Percentiles rank a stretch among this genome's conserved stretches.
These are phyloP conservation scores for Sarocladiaceae sp. DNA, from an alignment of 2,329 filamentous ascomycete species.

Conservation along the genomic window DNA sequence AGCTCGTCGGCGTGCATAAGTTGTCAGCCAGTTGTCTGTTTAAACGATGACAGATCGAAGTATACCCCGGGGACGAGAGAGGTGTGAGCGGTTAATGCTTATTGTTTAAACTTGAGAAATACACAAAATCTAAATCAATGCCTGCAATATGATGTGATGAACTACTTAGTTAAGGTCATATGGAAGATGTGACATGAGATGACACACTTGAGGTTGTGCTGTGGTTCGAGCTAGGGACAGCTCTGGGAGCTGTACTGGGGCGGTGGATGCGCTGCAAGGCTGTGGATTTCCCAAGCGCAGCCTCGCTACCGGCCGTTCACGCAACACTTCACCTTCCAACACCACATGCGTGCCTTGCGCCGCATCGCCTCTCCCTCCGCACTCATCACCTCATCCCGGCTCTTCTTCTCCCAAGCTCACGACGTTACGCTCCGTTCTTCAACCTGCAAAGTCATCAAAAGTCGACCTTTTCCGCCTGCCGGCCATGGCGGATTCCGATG, in stretches of 20 bases:
- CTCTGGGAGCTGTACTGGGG: background rate
- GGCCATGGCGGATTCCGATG: slow-evolving; percentile 68
- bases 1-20: background rate
- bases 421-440: no score
- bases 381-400: background rate
- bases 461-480: background rate
- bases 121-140: background rate
- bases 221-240: slow-evolving; percentile 2
- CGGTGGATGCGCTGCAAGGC: background rate
- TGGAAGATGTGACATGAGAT: no score
- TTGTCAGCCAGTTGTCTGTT: slow-evolving; percentile 1
- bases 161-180: no score
- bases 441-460: background rate
- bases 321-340: slow-evolving; percentile 6
- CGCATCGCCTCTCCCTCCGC: background rate
- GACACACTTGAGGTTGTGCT: no score
- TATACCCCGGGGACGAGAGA: slow-evolving; percentile 6
- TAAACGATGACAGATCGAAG: background rate
- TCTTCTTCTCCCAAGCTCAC: background rate
- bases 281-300: slow-evolving; percentile 4
- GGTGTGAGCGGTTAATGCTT: background rate
- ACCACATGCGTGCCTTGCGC: slow-evolving; percentile 4
- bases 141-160: no score
- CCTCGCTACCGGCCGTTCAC: slow-evolving; percentile 8
- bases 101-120: background rate